Evolutionary conservation across 345 rosid genomes (phyloP).

Genomic region (Geranium brycei): DNA sequence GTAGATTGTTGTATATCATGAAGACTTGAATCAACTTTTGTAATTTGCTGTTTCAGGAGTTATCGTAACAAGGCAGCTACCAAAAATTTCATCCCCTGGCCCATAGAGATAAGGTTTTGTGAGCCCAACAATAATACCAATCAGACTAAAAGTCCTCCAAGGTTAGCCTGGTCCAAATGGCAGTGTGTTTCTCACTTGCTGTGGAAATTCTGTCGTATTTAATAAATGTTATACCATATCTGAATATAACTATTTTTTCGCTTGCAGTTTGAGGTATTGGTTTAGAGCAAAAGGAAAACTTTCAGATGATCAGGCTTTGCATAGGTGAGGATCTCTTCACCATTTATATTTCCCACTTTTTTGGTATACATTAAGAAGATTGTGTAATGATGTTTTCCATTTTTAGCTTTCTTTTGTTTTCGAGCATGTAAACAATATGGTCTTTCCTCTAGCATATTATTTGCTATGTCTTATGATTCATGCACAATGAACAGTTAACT

Average conservation of each 20-base stretch:
- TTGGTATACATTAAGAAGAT: not conserved
- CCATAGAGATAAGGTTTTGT: conserved; percentile 90
- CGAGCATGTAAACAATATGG: too few relatives aligned
- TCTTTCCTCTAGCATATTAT: not conserved
- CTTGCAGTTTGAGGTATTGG: conserved; percentile 75
- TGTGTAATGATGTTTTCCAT: not conserved
- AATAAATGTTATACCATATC: not conserved
- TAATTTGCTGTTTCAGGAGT: conserved; percentile 46
- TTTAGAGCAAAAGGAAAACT: conserved; percentile 90
- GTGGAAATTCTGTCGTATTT: not conserved
- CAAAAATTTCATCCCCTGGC: conserved; percentile 64
- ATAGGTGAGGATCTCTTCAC: conserved; percentile 40
- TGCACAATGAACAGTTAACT: too few relatives aligned
- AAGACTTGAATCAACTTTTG: conserved; percentile 1
- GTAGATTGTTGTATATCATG: not conserved
- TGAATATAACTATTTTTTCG: not conserved
- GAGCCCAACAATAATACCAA: conserved; percentile 53
- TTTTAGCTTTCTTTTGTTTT: not conserved
- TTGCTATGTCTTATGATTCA: not conserved
- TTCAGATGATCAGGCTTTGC: conserved; percentile 90
- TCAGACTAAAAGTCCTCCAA: conserved; percentile 77
- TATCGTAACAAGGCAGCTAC: conserved; percentile 78
- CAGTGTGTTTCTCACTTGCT: not conserved
- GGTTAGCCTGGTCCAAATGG: conserved; percentile 27
- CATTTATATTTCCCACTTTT: not conserved